These are phyloP conservation scores for Umbelopsis sp. DNA, from an alignment of 192 early-diverging fungal species.

Conservation along the genomic window DNA sequence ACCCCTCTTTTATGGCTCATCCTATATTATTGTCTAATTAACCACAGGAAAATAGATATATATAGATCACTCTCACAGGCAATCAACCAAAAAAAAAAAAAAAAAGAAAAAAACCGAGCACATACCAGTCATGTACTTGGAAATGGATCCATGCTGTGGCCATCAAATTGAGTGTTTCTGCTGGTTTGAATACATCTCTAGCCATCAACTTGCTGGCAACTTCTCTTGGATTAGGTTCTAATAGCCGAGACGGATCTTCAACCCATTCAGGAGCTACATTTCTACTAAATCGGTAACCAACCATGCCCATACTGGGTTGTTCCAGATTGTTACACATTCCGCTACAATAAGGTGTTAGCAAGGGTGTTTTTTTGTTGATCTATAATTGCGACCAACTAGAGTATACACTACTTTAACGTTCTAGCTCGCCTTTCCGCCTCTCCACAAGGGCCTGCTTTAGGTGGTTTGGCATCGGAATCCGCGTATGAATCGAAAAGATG, in stretches of 20 bases:
- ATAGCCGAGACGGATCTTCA: not conserved
- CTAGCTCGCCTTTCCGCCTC: conserved; percentile 2
- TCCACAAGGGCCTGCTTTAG: not conserved
- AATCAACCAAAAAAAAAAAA: too few relatives aligned
- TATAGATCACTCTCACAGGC: too few relatives aligned
- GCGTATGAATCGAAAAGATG: not conserved
- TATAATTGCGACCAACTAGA: not conserved
- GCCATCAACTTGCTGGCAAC: not conserved
- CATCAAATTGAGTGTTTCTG: conserved; percentile 3
- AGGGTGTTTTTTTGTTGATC: not conserved
- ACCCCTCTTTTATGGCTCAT: not conserved
- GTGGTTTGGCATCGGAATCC: not conserved
- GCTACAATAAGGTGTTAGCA: not conserved
- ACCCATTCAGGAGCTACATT: conserved; percentile 10
- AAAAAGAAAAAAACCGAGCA: not conserved
- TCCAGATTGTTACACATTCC: conserved; percentile 4
- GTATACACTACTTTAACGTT: not conserved
- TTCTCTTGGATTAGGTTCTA: conserved; percentile 8
- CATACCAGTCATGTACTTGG: conserved; percentile 6
- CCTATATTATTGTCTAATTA: not conserved
- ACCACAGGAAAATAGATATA: too few relatives aligned
- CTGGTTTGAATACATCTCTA: not conserved
- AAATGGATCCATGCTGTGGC: not conserved
- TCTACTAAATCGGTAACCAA: conserved; percentile 4
- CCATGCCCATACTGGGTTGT: conserved; percentile 3